phyloP scores from a whole-genome alignment of 2,329 filamentous ascomycete species.

The Aspergillus awamori region DNA sequence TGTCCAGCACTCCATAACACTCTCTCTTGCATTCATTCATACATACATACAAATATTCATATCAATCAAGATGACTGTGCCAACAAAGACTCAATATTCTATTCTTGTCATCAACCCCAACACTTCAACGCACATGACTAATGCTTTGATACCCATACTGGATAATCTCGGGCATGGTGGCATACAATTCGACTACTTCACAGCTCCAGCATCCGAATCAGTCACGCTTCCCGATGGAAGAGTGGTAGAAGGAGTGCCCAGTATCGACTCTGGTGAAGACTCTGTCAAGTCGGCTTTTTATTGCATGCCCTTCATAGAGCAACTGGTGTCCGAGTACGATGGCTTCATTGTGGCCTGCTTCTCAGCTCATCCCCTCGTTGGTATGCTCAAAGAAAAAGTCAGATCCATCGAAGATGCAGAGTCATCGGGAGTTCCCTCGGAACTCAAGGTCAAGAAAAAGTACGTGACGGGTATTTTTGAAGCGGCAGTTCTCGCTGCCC shows the following conservation, averaged over 20 bases:
- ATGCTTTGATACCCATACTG: constrained; percentile 45
- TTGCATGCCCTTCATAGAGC: constrained; percentile 60
- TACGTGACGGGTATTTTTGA: constrained; percentile 85
- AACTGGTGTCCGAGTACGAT: constrained; percentile 55
- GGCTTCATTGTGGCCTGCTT: constrained; percentile 89
- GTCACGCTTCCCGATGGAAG: constrained; percentile 35
- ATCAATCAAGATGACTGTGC: background rate
- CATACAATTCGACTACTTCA: constrained; percentile 45
- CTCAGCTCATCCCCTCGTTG: constrained; percentile 78
- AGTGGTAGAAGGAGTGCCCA: constrained; percentile 59
- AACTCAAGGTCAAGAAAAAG: constrained; percentile 37
- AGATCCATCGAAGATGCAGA: constrained; percentile 24
- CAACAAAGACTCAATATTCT: constrained; percentile 25
- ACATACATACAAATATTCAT: background rate
- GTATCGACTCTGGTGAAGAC: constrained; percentile 76
- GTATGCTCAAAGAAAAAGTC: constrained; percentile 55
- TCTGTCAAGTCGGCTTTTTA: constrained; percentile 64
- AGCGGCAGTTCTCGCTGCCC: constrained; percentile 68
- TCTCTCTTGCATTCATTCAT: background rate
- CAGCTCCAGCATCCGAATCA: constrained; percentile 35
- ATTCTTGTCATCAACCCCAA: constrained; percentile 52
- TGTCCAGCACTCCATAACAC: no score
- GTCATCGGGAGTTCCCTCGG: constrained; percentile 30
- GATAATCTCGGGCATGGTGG: constrained; percentile 40
- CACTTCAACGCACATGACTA: constrained; percentile 49